A percentile compares a stretch with the other conserved stretches of the same genome.
These are phyloP conservation scores for Leonotis leonurus DNA, from an alignment of 257 asterid genomes.

Conservation along the genomic window DNA sequence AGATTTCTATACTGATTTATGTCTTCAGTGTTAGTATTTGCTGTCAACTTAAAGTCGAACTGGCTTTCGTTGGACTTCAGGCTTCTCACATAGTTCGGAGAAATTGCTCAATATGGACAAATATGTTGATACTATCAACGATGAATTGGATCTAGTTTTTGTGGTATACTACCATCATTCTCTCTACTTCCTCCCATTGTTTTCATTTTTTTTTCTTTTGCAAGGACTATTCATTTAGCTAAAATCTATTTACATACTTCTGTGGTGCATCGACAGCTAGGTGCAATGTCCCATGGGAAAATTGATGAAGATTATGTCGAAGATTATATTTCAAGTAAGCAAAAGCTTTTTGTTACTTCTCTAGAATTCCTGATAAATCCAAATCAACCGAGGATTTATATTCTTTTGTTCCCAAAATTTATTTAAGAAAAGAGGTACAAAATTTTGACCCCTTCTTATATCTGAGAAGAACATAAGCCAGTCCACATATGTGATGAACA, in stretches of 20 bases:
- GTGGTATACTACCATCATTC: slow-evolving; percentile 51
- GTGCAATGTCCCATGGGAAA: slow-evolving; percentile 96
- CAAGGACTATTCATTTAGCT: not conserved
- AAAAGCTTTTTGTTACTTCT: not conserved
- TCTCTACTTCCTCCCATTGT: not conserved
- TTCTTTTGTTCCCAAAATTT: not conserved
- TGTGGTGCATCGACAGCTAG: slow-evolving; percentile 45
- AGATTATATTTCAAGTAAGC: slow-evolving; percentile 72
- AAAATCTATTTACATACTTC: not conserved
- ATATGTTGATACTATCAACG: slow-evolving; percentile 46
- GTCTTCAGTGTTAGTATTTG: not conserved
- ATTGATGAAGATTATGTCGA: slow-evolving; percentile 64
- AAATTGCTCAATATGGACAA: slow-evolving; percentile 64
- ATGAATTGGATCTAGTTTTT: slow-evolving; percentile 62
- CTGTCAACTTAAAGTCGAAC: not conserved
- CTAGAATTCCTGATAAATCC: not conserved
- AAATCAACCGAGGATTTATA: not conserved
- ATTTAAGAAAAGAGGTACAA: not conserved
- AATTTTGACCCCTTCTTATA: not conserved
- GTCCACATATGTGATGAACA: not conserved
- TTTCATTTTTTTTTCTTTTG: not conserved
- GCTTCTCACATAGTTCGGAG: slow-evolving; percentile 88
- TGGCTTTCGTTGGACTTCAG: slow-evolving; percentile 31
- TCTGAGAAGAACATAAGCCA: not conserved
- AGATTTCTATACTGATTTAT: not conserved